Evolutionary conservation across 116 monocot genomes (phyloP).

Genomic region (Iris pallida): DNA sequence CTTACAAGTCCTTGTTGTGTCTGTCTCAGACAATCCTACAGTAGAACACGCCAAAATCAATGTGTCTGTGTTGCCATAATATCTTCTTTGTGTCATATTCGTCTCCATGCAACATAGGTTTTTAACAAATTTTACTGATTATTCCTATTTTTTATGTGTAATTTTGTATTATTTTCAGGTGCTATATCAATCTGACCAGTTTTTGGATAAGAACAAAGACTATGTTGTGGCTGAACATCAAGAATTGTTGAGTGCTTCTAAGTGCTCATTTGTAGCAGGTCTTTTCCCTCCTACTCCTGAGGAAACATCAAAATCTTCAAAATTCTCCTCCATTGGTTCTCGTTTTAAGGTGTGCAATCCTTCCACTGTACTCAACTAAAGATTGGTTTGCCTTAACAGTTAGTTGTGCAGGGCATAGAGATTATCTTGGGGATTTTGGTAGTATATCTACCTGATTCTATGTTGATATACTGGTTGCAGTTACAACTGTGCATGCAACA

Average conservation of each 20-base stretch:
- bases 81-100: too few species aligned
- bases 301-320: constrained; percentile 79
- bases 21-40: too few species aligned
- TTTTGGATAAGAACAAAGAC: constrained; percentile 97
- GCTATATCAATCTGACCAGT: constrained; percentile 84
- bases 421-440: constrained; percentile 4
- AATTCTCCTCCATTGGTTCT: constrained; percentile 95
- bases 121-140: too few species aligned
- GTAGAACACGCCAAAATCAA: too few species aligned
- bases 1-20: background rate
- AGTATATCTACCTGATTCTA: constrained; percentile 2
- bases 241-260: constrained; percentile 78
- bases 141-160: background rate
- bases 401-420: background rate
- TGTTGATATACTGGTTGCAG: constrained; percentile 37
- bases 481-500: constrained; percentile 84
- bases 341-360: constrained; percentile 68
- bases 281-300: constrained; percentile 75
- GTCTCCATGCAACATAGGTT: too few species aligned
- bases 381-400: background rate
- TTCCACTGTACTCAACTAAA: background rate
- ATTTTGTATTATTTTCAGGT: constrained; percentile 46
- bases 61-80: too few species aligned
- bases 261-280: constrained; percentile 79
- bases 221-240: constrained; percentile 97